Conservation (phyloP, 1,284 basidiomycete species). For the Neotropicomus parvogracilis region DNA sequence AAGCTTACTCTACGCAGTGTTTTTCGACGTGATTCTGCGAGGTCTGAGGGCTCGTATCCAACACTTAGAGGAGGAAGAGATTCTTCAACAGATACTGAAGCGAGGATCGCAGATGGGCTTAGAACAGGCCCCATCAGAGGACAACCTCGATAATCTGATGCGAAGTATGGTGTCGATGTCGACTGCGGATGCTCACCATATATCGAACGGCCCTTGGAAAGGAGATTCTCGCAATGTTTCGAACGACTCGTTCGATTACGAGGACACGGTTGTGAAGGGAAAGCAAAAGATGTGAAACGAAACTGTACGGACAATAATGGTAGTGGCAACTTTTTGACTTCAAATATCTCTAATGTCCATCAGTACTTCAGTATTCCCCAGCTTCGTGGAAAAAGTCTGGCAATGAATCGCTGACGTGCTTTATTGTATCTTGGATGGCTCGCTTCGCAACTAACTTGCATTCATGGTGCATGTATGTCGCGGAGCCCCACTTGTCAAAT, state of each 20-base stretch:
- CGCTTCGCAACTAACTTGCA: constrained; percentile 55
- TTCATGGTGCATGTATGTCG: constrained; percentile 71
- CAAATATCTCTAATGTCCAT: no score
- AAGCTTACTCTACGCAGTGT: constrained; percentile 27
- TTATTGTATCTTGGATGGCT: constrained; percentile 51
- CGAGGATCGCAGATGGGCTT: constrained; percentile 51
- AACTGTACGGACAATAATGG: background rate
- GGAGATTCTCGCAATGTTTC: constrained; percentile 8
- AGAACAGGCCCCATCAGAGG: constrained; percentile 49
- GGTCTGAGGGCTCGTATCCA: constrained; percentile 51
- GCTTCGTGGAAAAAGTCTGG: constrained; percentile 54
- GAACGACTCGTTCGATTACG: constrained; percentile 24
- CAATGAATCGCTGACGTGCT: constrained; percentile 50
- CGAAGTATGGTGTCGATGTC: constrained; percentile 51
- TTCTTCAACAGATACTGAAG: constrained; percentile 58
- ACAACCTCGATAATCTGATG: constrained; percentile 62
- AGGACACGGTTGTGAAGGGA: constrained; percentile 28
- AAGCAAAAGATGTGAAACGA: constrained; percentile 22
- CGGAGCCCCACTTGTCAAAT: constrained; percentile 62
- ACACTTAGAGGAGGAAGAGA: constrained; percentile 60
- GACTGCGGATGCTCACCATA: constrained; percentile 10
- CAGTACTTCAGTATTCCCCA: constrained; percentile 29
- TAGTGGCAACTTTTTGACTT: no score
- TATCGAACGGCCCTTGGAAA: constrained; percentile 33
- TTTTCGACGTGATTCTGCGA: constrained; percentile 48